Evolutionary conservation across 306 rosid species (phyloP), one percentile per base, ranked within the genome.

Genomic region (Rosa chinensis): DNA sequence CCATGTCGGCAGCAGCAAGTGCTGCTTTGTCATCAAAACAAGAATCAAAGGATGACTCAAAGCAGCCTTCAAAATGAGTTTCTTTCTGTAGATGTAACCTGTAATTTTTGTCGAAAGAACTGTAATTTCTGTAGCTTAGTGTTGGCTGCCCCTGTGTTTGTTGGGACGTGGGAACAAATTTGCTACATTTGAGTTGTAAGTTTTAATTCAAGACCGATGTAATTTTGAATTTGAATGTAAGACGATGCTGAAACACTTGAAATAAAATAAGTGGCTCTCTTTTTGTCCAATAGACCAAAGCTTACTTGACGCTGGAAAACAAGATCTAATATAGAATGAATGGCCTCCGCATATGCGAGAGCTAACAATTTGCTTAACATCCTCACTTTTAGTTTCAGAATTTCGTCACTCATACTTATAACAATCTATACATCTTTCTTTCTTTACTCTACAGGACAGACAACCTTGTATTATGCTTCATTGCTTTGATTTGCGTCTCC

Each of bases 1-100:
- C 94, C 47, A 83, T 90, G 92, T 89, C 97, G 2, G 98, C 97
- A 4, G 98, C 97, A 35, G 98, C 98, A 76, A 86, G 90, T 55
- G 96, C 97, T 14, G 92, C 94, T 52, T 0, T 90, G n/a, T 47
- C 92, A 35, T 80, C 98, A 28, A 93, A 89, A 80, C 90, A 89
- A 74, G 94, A 93, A 45, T 79, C 81, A 20, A 80, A 75, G 21
- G 91, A 90, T 75, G 81, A 75, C 76, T 64, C 90, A 55, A 89
- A 89, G 86, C 81, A 81, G 79, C 67, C 77, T 47, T 67, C 80
- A 16, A 83, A 82, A 69, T 85, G 21, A 84, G 21, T 39, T 44
- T 74, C 5, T 37, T 13, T n/a, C 28, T 8, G 47, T 61, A 23
- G 16, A 40, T 74, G 72, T 72, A 12, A 12, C 42, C 25, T 53